Conservation (phyloP, 2,329 filamentous ascomycete genomes). For the Microdochium nivale region DNA sequence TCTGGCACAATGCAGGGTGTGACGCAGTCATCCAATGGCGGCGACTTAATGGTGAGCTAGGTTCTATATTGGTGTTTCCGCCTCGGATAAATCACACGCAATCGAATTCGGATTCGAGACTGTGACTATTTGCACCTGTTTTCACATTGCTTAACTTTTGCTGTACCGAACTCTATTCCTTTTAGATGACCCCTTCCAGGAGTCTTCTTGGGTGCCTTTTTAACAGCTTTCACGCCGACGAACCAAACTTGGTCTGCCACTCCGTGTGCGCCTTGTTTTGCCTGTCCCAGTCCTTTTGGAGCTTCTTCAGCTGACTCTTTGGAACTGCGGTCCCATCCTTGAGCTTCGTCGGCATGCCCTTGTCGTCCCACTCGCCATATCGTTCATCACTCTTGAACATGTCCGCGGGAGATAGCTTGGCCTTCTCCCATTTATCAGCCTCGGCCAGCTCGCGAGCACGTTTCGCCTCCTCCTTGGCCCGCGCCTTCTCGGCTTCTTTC, state of each 20-base stretch:
- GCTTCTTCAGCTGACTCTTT: slow-evolving; percentile 72
- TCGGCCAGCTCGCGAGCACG: slow-evolving; percentile 41
- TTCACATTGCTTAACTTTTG: too few species aligned
- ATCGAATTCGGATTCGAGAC: too few species aligned
- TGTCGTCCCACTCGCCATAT: slow-evolving; percentile 73
- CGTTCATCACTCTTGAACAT: slow-evolving; percentile 48
- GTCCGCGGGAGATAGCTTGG: slow-evolving; percentile 43
- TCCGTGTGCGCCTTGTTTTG: slow-evolving; percentile 81
- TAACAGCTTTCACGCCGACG: background rate
- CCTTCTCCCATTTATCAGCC: slow-evolving; percentile 47
- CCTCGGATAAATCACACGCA: too few species aligned
- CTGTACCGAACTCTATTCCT: too few species aligned
- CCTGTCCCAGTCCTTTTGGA: slow-evolving; percentile 82
- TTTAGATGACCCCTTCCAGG: too few species aligned
- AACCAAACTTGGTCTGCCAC: slow-evolving; percentile 29
- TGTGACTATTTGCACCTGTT: too few species aligned
- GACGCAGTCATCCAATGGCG: too few species aligned
- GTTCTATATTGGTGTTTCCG: too few species aligned
- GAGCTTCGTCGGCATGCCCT: slow-evolving; percentile 72
- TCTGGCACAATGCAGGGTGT: too few species aligned
- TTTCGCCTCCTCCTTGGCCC: slow-evolving; percentile 45
- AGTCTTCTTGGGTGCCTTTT: background rate
- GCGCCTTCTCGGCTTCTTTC: slow-evolving; percentile 51
- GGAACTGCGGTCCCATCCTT: slow-evolving; percentile 71
- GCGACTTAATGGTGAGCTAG: too few species aligned